phyloP scores from a whole-genome alignment of 208 protist genomes.

The Kentomonas sorsogonicus region DNA sequence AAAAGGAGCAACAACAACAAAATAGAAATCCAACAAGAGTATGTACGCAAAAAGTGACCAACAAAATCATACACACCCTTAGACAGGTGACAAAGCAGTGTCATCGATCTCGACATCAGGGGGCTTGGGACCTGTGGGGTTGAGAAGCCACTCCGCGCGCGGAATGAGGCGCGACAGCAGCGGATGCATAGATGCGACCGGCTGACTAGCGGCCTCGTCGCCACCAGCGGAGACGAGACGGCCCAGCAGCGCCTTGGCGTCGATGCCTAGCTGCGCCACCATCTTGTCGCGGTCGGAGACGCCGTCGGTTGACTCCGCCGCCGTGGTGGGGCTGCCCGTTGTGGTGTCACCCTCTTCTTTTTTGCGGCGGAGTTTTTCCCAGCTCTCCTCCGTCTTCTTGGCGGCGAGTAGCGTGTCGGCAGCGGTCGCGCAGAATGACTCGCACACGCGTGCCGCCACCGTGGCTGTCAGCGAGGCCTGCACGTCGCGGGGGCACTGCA shows the following conservation, averaged over 20 bases:
- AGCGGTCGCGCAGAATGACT: constrained; percentile 43
- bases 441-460: constrained; percentile 22
- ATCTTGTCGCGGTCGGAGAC: constrained; percentile 86
- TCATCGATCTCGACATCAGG: constrained; percentile 33
- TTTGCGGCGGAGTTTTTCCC: constrained; percentile 78
- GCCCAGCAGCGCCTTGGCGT: constrained; percentile 44
- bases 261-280: constrained; percentile 77
- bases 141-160: constrained; percentile 75
- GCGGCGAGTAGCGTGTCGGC: constrained; percentile 72
- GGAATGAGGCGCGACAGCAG: constrained; percentile 36
- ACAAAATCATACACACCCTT: constrained; percentile 4
- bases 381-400: constrained; percentile 84
- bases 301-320: constrained; percentile 40
- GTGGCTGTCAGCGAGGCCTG: neutral
- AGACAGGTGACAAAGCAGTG: neutral
- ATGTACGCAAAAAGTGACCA: neutral
- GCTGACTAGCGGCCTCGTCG: constrained; percentile 6
- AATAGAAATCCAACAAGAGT: constrained; percentile 4
- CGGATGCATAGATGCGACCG: constrained; percentile 16
- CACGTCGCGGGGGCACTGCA: constrained; percentile 7
- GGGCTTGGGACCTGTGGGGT: constrained; percentile 60
- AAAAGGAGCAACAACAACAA: neutral
- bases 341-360: constrained; percentile 31
- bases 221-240: constrained; percentile 10
- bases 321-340: neutral